Evolutionary conservation across 2,329 filamentous ascomycete genomes (phyloP).

Genomic region (Periconia macrospinosa): DNA sequence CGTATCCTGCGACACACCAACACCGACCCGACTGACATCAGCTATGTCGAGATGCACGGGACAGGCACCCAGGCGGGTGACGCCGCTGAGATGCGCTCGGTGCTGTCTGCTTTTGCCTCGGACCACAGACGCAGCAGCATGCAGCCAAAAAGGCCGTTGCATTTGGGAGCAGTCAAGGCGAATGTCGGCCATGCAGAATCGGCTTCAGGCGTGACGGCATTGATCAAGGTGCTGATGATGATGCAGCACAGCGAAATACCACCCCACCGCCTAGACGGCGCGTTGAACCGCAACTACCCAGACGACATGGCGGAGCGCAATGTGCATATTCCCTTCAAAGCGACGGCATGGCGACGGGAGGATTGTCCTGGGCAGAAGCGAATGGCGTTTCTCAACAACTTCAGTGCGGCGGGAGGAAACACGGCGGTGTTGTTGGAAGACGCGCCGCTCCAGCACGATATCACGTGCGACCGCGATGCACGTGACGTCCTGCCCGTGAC

Average conservation of each 20-base stretch:
- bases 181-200: constrained; percentile 43
- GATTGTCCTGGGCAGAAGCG: constrained; percentile 17
- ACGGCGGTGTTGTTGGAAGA: constrained; percentile 31
- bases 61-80: constrained; percentile 38
- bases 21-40: constrained; percentile 35
- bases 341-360: constrained; percentile 42
- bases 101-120: constrained; percentile 17
- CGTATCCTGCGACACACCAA: constrained; percentile 34
- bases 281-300: constrained; percentile 50
- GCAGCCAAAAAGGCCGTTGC: constrained; percentile 15
- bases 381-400: constrained; percentile 39
- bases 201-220: constrained; percentile 29
- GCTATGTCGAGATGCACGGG: constrained; percentile 36
- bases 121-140: background rate
- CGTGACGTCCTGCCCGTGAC: constrained; percentile 1
- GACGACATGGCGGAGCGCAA: constrained; percentile 53
- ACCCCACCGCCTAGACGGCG: constrained; percentile 55
- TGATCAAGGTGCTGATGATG: constrained; percentile 41
- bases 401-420: constrained; percentile 43
- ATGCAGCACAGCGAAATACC: constrained; percentile 41
- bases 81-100: constrained; percentile 20
- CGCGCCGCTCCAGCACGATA: background rate
- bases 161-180: constrained; percentile 35
- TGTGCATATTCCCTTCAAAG: constrained; percentile 42
- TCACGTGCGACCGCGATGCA: no score